Percentiles rank a stretch among this genome's conserved stretches.
These are phyloP conservation scores for Quercus phellos DNA, from an alignment of 331 rosid genomes.

Conservation along the genomic window DNA sequence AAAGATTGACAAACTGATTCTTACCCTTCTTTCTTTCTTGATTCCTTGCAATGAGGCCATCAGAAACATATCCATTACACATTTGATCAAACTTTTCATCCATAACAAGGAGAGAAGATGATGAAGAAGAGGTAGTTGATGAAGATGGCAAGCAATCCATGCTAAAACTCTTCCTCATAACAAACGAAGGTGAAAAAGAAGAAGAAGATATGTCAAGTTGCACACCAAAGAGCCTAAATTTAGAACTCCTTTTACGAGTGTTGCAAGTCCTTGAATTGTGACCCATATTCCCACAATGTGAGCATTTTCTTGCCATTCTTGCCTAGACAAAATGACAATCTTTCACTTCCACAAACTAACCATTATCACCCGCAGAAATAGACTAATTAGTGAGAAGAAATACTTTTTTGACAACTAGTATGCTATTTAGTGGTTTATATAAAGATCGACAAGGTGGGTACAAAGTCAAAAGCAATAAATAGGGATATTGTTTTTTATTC, in stretches of 20 bases:
- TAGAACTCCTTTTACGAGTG: slow-evolving; percentile 2
- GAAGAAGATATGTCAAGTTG: slow-evolving; percentile 24
- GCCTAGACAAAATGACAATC: slow-evolving; percentile 1
- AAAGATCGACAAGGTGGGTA: background rate
- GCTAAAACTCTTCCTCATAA: slow-evolving; percentile 24
- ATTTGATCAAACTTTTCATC: slow-evolving; percentile 13
- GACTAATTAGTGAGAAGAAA: background rate
- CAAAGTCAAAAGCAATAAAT: background rate
- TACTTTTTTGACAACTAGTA: background rate
- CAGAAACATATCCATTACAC: background rate
- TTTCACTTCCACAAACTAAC: background rate
- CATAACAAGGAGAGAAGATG: slow-evolving; percentile 5
- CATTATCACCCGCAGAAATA: background rate
- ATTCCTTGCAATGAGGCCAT: slow-evolving; percentile 10
- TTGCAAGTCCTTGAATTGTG: slow-evolving; percentile 64
- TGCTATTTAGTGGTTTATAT: background rate
- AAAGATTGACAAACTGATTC: background rate
- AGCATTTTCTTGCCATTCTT: slow-evolving; percentile 51
- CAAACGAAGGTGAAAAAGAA: slow-evolving; percentile 9
- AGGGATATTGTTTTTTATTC: too few species aligned
- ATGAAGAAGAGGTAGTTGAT: slow-evolving; percentile 8
- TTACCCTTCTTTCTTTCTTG: slow-evolving; percentile 34
- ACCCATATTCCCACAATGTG: slow-evolving; percentile 53
- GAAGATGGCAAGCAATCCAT: slow-evolving; percentile 16
- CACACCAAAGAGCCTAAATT: slow-evolving; percentile 39